Conservation (phyloP, 2,329 filamentous ascomycete species). For the Hypoxylon sp. region DNA sequence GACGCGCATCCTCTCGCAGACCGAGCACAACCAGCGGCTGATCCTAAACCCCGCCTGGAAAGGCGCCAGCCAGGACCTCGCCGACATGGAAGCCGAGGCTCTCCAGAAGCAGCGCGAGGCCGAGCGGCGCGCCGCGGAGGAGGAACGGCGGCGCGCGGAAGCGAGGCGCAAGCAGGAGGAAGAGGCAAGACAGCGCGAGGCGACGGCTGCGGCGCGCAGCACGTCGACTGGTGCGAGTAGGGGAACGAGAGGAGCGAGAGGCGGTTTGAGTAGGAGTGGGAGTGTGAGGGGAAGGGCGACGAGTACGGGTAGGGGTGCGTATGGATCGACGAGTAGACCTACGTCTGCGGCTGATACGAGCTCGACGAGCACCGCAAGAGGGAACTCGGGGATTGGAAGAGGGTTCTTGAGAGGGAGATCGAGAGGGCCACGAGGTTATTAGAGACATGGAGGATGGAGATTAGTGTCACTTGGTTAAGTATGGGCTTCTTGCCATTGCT, state of each 20-base stretch:
- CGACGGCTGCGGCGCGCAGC: constrained; percentile 45
- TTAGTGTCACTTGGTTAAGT: background rate
- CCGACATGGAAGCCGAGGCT: constrained; percentile 88
- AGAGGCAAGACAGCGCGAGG: constrained; percentile 65
- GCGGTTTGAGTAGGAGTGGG: constrained; percentile 5
- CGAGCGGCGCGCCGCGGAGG: constrained; percentile 82
- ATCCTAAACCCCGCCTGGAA: constrained; percentile 92
- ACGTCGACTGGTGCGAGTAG: constrained; percentile 37
- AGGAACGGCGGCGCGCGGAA: constrained; percentile 82
- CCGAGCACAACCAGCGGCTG: constrained; percentile 95
- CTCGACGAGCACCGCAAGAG: constrained; percentile 54
- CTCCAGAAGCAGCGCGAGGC: constrained; percentile 80
- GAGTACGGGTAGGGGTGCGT: constrained; percentile 56
- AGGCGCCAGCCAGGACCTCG: constrained; percentile 86
- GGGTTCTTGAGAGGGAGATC: constrained; percentile 67
- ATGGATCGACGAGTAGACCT: constrained; percentile 33
- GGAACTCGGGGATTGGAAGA: constrained; percentile 62
- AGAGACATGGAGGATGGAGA: background rate
- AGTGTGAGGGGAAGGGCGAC: constrained; percentile 53
- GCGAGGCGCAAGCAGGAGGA: constrained; percentile 75
- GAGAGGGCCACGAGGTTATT: constrained; percentile 64
- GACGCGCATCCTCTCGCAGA: constrained; percentile 96
- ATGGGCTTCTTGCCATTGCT: constrained; percentile 5
- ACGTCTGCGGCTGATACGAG: constrained; percentile 48
- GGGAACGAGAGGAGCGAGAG: constrained; percentile 37